phyloP scores from a whole-genome alignment of 2,329 filamentous ascomycete species.

The Neoascochyta sp. region DNA sequence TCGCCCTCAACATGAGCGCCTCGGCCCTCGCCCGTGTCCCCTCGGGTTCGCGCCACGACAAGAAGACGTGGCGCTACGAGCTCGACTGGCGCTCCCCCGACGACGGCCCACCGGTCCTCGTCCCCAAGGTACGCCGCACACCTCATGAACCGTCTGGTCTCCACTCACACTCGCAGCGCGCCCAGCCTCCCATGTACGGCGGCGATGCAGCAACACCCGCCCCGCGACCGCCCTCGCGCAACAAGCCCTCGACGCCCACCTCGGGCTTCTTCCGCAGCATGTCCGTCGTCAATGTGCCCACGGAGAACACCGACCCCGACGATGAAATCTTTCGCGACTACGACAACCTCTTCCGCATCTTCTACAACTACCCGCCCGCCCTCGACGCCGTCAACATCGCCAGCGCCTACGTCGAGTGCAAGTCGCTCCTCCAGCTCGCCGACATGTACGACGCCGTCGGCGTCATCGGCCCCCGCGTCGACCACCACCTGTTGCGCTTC shows the following conservation, averaged over 20 bases:
- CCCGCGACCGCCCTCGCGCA: conserved; percentile 54
- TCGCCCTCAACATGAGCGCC: conserved; percentile 20
- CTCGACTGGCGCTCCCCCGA: conserved; percentile 68
- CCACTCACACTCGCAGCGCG: conserved; percentile 22
- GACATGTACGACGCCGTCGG: conserved; percentile 90
- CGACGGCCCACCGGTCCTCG: conserved; percentile 79
- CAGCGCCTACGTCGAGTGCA: conserved; percentile 89
- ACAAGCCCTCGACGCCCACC: conserved; percentile 61
- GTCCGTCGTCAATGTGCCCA: conserved; percentile 41
- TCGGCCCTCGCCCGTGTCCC: conserved; percentile 41
- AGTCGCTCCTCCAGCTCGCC: conserved; percentile 80
- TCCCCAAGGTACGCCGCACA: conserved; percentile 64
- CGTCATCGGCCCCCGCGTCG: conserved; percentile 83
- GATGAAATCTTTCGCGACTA: conserved; percentile 84
- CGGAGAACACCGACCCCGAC: conserved; percentile 51
- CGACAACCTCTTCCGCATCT: conserved; percentile 90
- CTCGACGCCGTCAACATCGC: conserved; percentile 86
- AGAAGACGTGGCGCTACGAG: conserved; percentile 79
- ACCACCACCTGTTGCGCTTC: conserved; percentile 91
- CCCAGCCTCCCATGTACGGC: conserved; percentile 55
- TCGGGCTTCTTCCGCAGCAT: conserved; percentile 82
- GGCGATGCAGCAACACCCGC: conserved; percentile 40
- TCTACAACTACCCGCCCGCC: conserved; percentile 85
- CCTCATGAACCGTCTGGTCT: neutral
- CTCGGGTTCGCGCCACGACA: conserved; percentile 43